A percentile compares a stretch with the other conserved stretches of the same genome.
Evolutionary conservation across 2,329 filamentous ascomycete species (phyloP).

Genomic region (Dothideomycetes sp.): DNA sequence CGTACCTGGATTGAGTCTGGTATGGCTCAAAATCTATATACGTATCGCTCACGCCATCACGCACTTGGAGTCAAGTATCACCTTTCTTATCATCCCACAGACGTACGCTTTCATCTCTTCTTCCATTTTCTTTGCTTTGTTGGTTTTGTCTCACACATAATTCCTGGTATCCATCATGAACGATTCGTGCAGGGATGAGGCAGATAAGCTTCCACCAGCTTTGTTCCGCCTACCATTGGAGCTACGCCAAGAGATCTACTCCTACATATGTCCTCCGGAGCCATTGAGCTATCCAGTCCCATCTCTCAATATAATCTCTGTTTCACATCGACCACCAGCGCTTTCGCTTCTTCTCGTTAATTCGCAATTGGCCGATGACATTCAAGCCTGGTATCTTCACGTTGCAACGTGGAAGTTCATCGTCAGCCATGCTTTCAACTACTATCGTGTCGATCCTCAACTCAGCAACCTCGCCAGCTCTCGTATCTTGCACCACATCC

Average conservation of each 20-base stretch:
- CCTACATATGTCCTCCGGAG: conserved; percentile 20
- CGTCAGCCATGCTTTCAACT: conserved; percentile 25
- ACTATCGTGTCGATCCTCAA: conserved; percentile 23
- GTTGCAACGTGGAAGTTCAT: conserved; percentile 22
- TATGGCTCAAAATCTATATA: no score
- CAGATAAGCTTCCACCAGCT: neutral
- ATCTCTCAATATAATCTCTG: conserved; percentile 20
- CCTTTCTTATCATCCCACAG: no score
- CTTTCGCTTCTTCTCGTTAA: conserved; percentile 16
- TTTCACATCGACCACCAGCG: conserved; percentile 19
- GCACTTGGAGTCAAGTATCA: no score
- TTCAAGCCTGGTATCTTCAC: conserved; percentile 21
- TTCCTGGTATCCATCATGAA: neutral
- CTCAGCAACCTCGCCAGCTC: conserved; percentile 16
- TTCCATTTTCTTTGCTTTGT: no score
- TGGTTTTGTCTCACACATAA: no score
- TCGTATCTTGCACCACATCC: conserved; percentile 13
- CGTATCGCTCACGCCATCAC: no score
- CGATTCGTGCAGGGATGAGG: neutral
- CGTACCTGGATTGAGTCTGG: no score
- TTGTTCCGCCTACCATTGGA: conserved; percentile 30
- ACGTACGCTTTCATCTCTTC: no score
- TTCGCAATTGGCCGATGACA: conserved; percentile 16
- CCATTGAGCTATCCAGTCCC: conserved; percentile 18
- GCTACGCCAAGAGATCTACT: conserved; percentile 32